Evolutionary conservation across 495 filamentous ascomycete genomes (phyloP), one percentile per base, ranked within the genome.

Genomic region (Hypoxylon perforatum): DNA sequence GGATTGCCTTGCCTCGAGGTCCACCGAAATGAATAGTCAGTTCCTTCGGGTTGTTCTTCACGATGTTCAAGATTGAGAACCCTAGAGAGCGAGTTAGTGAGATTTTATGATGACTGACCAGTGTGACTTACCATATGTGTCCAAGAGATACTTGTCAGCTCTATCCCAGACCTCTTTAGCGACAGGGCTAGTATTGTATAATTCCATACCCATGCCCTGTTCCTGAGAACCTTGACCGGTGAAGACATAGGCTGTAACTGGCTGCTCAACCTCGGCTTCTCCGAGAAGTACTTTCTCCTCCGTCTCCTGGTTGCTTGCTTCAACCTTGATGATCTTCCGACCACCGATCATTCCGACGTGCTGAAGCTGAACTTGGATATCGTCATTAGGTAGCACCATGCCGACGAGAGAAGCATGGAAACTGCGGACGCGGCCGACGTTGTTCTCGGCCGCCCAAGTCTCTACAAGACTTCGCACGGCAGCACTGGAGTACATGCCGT

Each of bases 181-280:
- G 33, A 99, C 95, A 2, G 88, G 83, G 73, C 94, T 97, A 80
- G 88, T 94, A 59, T 80, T 89, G 71, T 99, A 99, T 35, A 99
- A 86, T 76, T 97, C 95, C 95, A 99, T 99, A 78, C 95, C 95
- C 95, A 99, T 99, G 49, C 95, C 95, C 75, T 98, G 96, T 76
- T 98, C 95, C 77, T 99, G 95, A 33, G 92, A 96, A 48, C 95
- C 95, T 76, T 99, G 95, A 35, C 95, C 95, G 50, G 95, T 99
- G 80, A 99, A 99, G 63, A 99, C 92, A 68, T 99, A 99, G 6
- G 94, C 87, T 18, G 94, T 94, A 18, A 94, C 91, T n/a, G 96
- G 96, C 73, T 99, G 95, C 77, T 99, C 95, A 58, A 99, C 93
- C 75, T 99, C 95, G 15, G 96, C 96, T 80, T 98, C 96, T 63